A percentile compares a stretch with the other conserved stretches of the same genome.
These are phyloP conservation scores for Scenedesmus sp. DNA, from an alignment of 163 green algal genomes.

Conservation along the genomic window DNA sequence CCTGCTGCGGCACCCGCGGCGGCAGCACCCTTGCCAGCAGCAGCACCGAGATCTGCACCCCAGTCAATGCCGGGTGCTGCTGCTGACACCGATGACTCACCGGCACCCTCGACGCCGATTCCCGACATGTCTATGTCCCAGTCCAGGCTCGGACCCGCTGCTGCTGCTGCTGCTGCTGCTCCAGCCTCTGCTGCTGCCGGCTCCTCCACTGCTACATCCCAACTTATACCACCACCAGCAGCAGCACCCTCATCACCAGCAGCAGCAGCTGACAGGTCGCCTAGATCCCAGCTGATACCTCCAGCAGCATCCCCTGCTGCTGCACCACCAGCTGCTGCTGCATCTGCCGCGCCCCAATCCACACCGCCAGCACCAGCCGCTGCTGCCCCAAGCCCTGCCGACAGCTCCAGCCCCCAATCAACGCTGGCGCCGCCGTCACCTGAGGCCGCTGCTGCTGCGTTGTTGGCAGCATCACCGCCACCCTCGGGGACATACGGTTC, in stretches of 20 bases:
- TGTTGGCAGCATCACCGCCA: neutral
- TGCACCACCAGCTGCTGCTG: constrained; percentile 2
- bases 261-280: constrained; percentile 31
- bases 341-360: constrained; percentile 10
- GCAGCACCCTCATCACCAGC: neutral
- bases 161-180: constrained; percentile 26
- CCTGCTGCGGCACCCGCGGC: neutral
- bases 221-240: constrained; percentile 47
- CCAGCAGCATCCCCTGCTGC: neutral
- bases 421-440: neutral
- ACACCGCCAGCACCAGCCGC: constrained; percentile 23
- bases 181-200: neutral
- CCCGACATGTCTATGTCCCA: constrained; percentile 53
- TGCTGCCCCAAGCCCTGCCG: neutral
- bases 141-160: constrained; percentile 20
- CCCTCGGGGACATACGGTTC: neutral
- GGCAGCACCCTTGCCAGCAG: neutral
- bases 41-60: constrained; percentile 50
- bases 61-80: constrained; percentile 51
- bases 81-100: neutral
- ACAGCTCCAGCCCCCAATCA: constrained; percentile 11
- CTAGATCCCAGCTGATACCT: constrained; percentile 50
- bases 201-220: constrained; percentile 45
- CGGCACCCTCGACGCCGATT: constrained; percentile 29
- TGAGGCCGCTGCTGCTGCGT: neutral